Percentiles rank a stretch among this genome's conserved stretches.
phyloP scores from a whole-genome alignment of 2,329 filamentous ascomycete species.

The Claviceps fusiformis region DNA sequence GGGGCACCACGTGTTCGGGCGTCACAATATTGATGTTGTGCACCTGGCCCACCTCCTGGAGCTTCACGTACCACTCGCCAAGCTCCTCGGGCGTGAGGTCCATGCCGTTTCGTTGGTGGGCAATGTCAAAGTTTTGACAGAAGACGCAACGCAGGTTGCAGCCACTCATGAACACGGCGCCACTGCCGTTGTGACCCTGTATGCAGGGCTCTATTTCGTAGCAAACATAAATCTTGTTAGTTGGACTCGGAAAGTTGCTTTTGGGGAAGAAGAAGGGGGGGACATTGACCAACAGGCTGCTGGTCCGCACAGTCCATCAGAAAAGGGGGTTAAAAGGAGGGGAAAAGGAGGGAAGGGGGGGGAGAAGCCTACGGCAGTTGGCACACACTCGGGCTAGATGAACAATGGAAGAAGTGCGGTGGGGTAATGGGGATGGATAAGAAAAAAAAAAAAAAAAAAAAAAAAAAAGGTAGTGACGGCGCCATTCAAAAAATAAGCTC shows the following conservation, averaged over 20 bases:
- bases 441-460: too few species aligned
- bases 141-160: constrained; percentile 62
- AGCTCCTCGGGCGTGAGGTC: constrained; percentile 67
- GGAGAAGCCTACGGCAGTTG: background rate
- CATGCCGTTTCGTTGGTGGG: constrained; percentile 69
- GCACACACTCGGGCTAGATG: background rate
- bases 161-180: constrained; percentile 69
- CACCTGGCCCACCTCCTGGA: constrained; percentile 66
- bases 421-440: too few species aligned
- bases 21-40: constrained; percentile 86
- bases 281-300: background rate
- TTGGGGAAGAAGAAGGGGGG: too few species aligned
- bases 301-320: background rate
- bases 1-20: constrained; percentile 75
- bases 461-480: background rate
- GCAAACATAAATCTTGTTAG: background rate
- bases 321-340: too few species aligned
- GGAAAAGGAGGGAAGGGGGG: background rate
- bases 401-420: too few species aligned
- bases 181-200: constrained; percentile 68
- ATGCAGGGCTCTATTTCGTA: constrained; percentile 55
- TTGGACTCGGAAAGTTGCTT: background rate
- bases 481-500: background rate
- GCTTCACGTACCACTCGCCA: constrained; percentile 69
- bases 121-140: constrained; percentile 75